These are phyloP conservation scores for Abrus pulchellus DNA, from an alignment of 306 rosid species.

Conservation along the genomic window DNA sequence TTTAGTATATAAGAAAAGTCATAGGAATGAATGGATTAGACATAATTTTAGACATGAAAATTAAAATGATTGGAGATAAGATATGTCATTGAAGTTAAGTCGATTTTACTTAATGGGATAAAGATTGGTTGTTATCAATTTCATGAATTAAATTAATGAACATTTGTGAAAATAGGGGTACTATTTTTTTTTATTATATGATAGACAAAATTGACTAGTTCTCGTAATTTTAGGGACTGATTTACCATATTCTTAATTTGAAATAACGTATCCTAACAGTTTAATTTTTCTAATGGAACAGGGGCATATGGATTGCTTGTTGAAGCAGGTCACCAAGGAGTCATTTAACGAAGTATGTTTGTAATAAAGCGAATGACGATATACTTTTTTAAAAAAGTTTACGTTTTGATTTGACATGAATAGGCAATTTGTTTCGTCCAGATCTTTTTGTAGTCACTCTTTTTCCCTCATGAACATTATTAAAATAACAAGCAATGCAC, in stretches of 20 bases:
- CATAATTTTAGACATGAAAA: too few species aligned
- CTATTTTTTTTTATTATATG: too few species aligned
- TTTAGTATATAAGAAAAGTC: too few species aligned
- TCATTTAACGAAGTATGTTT: constrained; percentile 38
- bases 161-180: too few species aligned
- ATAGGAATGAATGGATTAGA: too few species aligned
- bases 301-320: constrained; percentile 42
- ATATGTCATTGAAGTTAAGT: too few species aligned
- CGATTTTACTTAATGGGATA: too few species aligned
- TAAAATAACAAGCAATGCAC: not conserved
- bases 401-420: constrained; percentile 7
- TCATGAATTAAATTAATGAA: too few species aligned
- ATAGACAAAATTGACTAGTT: too few species aligned
- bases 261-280: constrained; percentile 33
- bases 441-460: constrained; percentile 21
- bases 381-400: not conserved
- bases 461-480: not conserved
- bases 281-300: constrained; percentile 37
- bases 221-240: too few species aligned
- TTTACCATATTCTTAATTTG: not conserved
- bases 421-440: constrained; percentile 15
- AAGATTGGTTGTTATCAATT: too few species aligned
- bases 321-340: constrained; percentile 35
- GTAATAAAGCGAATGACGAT: constrained; percentile 42
- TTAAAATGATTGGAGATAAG: too few species aligned